Base-by-base conservation (phyloP, 2,329 filamentous ascomycete species). In the Microascus cirrosus region DNA sequence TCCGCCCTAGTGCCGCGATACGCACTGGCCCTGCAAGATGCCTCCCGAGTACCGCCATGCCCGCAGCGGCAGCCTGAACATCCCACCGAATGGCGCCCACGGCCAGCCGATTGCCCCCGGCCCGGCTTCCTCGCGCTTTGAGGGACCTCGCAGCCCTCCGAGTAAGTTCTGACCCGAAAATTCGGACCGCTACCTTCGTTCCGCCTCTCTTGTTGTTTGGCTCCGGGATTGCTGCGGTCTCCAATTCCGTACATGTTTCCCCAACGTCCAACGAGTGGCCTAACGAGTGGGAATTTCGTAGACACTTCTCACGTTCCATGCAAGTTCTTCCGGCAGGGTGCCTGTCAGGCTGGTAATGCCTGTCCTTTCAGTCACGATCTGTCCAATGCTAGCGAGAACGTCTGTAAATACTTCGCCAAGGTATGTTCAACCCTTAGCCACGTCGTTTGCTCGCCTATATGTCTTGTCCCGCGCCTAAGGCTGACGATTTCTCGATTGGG, bases 381-480 rank as follows among this genome's bases (percentile, higher is more conserved):
- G 62, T 89, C 94, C 69, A 82, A 85, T 34, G 84, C 91, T 48
- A 83, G 88, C 56, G 90, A 96, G 70, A 92, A 89, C 61, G 85
- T 95, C 63, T 99, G 94, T 85, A 99, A 97, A 75, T 99, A 97
- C 76, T 99, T 97, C 71, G 89, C 92, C 68, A 99, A 97, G 86
- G 91, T 95, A 77, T 66, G 76, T 70, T 62, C 58, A 62, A 62
- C 59, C 60, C 58, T 58, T 59, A 59, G 59, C 60, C 54, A 54
- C 45, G 56, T 58, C 60, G 55, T 42, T 59, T 60, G 48, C 54
- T 58, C 52, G 51, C 20, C 36, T 53, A 36, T 54, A 51, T 53
- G 48, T 35, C n/a, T 55, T 54, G 39, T 34, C 62, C 55, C 34
- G 48, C 54, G 50, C 50, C 32, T 34, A 24, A 11, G n/a, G 8